Conservation (phyloP, 306 rosid genomes). For the Hylodesmum podocarpum region DNA sequence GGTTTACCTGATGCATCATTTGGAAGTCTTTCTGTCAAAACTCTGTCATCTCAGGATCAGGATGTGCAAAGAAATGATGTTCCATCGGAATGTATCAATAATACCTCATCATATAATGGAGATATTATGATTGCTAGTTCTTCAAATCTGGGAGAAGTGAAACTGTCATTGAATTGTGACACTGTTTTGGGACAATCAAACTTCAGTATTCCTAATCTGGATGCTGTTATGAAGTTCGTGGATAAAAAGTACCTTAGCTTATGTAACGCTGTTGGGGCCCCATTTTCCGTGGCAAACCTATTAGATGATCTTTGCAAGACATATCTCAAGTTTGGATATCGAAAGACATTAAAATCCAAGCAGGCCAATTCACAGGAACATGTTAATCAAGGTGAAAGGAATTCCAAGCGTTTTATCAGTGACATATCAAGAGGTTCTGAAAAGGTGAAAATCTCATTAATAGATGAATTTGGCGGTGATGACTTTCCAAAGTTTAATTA, state of each 20-base stretch:
- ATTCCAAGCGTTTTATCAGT: background rate
- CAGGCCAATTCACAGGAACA: conserved; percentile 16
- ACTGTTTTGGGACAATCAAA: conserved; percentile 18
- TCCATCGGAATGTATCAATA: background rate
- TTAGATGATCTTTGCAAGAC: conserved; percentile 36
- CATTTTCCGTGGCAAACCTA: conserved; percentile 33
- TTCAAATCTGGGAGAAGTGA: conserved; percentile 36
- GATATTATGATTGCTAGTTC: conserved; percentile 30
- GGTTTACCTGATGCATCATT: conserved; percentile 20
- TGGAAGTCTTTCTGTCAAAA: background rate
- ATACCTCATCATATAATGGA: background rate
- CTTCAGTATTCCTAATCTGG: conserved; percentile 30
- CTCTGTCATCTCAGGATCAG: background rate
- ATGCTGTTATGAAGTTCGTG: conserved; percentile 33
- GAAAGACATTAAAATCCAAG: conserved; percentile 30
- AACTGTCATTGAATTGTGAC: conserved; percentile 33
- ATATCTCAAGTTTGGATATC: conserved; percentile 32
- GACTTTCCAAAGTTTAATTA: conserved; percentile 69
- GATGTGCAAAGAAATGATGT: background rate
- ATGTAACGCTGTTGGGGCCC: conserved; percentile 3
- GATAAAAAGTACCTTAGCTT: conserved; percentile 33
- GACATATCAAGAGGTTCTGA: conserved; percentile 77
- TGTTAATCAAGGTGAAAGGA: conserved; percentile 26
- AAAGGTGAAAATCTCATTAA: conserved; percentile 57
- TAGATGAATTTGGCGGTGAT: conserved; percentile 53